Evolutionary conservation across 495 filamentous ascomycete species (phyloP).

Genomic region (Aspergillus asperescens): DNA sequence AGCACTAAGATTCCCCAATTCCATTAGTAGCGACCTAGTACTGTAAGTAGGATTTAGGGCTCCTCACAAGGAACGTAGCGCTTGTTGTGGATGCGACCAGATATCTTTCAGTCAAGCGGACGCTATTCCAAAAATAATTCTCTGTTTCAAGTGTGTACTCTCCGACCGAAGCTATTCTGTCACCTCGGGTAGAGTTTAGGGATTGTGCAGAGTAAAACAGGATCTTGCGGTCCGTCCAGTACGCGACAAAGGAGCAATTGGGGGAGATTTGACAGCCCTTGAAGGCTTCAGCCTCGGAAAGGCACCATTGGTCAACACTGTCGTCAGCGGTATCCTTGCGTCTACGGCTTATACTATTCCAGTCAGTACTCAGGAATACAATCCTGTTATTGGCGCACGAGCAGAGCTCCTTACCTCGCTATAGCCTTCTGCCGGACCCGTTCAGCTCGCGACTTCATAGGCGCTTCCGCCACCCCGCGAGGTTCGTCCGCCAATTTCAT

Average conservation of each 20-base stretch:
- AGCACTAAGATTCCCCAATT: no score
- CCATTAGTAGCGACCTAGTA: no score
- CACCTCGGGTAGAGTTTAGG: neutral
- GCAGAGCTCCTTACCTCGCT: neutral
- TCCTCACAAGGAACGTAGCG: neutral
- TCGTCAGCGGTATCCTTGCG: neutral
- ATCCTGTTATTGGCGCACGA: neutral
- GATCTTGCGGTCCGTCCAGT: conserved; percentile 5
- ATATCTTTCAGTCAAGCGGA: neutral
- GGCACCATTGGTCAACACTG: neutral
- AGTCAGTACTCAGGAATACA: neutral
- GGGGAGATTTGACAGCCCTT: conserved; percentile 4
- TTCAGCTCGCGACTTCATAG: neutral
- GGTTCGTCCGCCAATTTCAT: neutral
- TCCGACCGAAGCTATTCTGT: neutral
- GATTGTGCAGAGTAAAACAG: neutral
- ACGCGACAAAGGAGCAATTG: neutral
- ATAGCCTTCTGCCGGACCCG: neutral
- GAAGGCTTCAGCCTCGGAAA: neutral
- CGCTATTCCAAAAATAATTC: neutral
- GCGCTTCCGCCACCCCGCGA: neutral
- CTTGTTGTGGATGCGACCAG: neutral
- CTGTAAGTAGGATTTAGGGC: no score
- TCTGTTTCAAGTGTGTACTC: neutral
- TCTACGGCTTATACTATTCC: neutral